Evolutionary conservation across 495 filamentous ascomycete species (phyloP).

Genomic region (Massariosphaeria phaeospora): DNA sequence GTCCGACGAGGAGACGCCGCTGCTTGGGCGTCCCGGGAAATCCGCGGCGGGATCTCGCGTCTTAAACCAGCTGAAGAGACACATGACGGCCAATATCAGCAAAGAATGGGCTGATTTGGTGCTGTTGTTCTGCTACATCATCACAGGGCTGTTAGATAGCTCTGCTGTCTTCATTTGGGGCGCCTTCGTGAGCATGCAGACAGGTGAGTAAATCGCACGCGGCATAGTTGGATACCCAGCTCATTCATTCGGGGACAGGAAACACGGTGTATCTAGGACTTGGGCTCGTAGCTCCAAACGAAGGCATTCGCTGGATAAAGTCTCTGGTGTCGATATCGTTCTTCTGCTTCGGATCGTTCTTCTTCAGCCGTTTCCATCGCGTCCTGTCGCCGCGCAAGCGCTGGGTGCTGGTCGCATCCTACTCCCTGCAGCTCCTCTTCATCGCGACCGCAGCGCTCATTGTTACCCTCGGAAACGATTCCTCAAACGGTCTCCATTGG

Average conservation of each 20-base stretch:
- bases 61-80: constrained; percentile 24
- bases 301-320: constrained; percentile 59
- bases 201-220: constrained; percentile 43
- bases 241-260: constrained; percentile 26
- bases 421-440: constrained; percentile 50
- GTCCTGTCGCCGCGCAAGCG: constrained; percentile 49
- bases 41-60: not conserved
- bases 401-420: constrained; percentile 61
- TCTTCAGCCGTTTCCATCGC: constrained; percentile 61
- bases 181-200: constrained; percentile 75
- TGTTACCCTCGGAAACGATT: constrained; percentile 46
- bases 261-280: constrained; percentile 73
- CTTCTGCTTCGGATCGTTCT: constrained; percentile 63
- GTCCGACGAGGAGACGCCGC: constrained; percentile 23
- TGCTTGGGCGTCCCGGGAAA: constrained; percentile 21
- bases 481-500: constrained; percentile 50
- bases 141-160: constrained; percentile 70
- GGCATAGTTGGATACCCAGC: not conserved
- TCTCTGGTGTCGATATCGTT: constrained; percentile 57
- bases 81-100: constrained; percentile 48
- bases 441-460: constrained; percentile 55
- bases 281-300: constrained; percentile 53
- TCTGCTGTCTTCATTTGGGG: constrained; percentile 68
- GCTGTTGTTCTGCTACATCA: constrained; percentile 62
- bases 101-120: constrained; percentile 56